A percentile compares a stretch with the other conserved stretches of the same genome.
Evolutionary conservation across 306 rosid genomes (phyloP).

Genomic region (Prunus persica): Prunus_persica_NCBIv2 NC_034010.1:12048001-12048500

Average conservation of each 20-base stretch:
- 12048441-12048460: slow-evolving; percentile 4
- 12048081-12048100: background rate
- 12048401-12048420: slow-evolving; percentile 5
- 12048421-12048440: background rate
- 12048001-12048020: slow-evolving; percentile 5
- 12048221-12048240: background rate
- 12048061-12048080: slow-evolving; percentile 1
- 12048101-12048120: slow-evolving; percentile 1
- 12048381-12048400: background rate
- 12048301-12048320: background rate
- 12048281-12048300: background rate
- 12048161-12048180: background rate
- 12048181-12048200: background rate
- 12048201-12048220: background rate
- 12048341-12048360: background rate
- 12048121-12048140: background rate
- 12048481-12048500: slow-evolving; percentile 1
- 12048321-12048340: background rate
- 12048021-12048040: slow-evolving; percentile 17
- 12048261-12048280: background rate
- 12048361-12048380: slow-evolving; percentile 3
- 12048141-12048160: slow-evolving; percentile 1
- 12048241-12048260: background rate
- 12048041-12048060: slow-evolving; percentile 56
- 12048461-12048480: slow-evolving; percentile 3